Evolutionary conservation across 352 stramenopile genomes (phyloP), one percentile per base, ranked within the genome.

Genomic region (Achlya hypogyna): DNA sequence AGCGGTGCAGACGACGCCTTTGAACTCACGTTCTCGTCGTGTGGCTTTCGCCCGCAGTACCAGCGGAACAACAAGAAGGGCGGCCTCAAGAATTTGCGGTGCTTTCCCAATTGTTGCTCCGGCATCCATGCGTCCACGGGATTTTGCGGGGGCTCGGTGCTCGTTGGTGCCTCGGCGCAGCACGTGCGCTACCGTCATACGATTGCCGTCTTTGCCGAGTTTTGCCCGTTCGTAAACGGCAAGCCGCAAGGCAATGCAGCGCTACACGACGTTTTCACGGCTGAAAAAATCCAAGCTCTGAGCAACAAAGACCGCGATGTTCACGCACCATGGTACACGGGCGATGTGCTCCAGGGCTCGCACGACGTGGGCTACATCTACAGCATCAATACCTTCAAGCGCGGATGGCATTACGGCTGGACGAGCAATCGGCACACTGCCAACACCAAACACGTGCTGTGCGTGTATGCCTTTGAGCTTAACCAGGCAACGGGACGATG

Each of bases 1-100:
- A 10, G 6, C 38, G n/a, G 38, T 18, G 38, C 38, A 1, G 38
- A 45, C 38, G 38, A 34, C 20, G 34, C 25, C 12, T 51, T 64
- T 34, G 20, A 52, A 16, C 45, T 64, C 31, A 25, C 45, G 32
- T 64, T 64, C 27, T 51, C 54, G 27, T 25, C 32, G 12, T 9
- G 9, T 38, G 52, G 47, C 47, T 96, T 96, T 64, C 76, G 87
- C 65, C 68, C 79, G n/a, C 76, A 82, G 5, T 96, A 96, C 72
- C 87, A 95, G 62, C 84, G 87, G 18, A 96, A 96, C 76, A 96
- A 95, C 69, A 96, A 96, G 69, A 93, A 93, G 59, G 86, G 86
- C 43, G 87, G 87, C 1, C 84, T 93, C 63, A 96, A 96, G 69
- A 96, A 96, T 53, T 62, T 96, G 32, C 84, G 87, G 8, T 96